Evolutionary conservation across 352 stramenopile species (phyloP), one percentile per base, ranked within the genome.

Genomic region (Phytophthora agathidicida): DNA sequence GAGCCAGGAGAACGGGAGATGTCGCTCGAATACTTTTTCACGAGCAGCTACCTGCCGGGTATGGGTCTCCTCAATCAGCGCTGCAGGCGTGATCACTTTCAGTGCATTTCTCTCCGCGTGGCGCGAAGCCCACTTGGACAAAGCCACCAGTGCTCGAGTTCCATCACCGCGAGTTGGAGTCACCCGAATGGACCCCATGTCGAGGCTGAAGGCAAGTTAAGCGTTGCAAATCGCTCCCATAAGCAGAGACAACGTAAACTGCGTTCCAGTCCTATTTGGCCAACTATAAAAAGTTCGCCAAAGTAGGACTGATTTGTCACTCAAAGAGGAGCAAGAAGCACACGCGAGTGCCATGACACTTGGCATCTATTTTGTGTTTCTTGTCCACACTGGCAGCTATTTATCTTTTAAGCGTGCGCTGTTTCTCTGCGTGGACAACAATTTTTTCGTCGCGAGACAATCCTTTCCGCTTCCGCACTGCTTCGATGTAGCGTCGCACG

Each of bases 381-480:
- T n/a, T n/a, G 43, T 38, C 17, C 42, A 37, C 42, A 10, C 11
- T 9, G n/a, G 45, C 16, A 28, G 14, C 17, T 16, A 6, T 33
- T 24, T 84, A 97, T 61, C 91, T 88, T 65, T 98, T 98, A 11
- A 98, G 77, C 23, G 94, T 99, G 51, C 94, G 80, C 69, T 98
- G 96, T 65, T 98, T 99, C 77, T 99, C 96, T 8, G 95, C 96
- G 56, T 96, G 91, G 7, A 98, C 80, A 16, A 99, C 95, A 63
- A 98, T 96, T 68, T 98, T 98, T 63, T 96, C 93, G 67, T 98
- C 93, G 3, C 95, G 88, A 20, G 94, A 73, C 33, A 99, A 67
- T 0, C 96, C 96, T 64, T 99, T 99, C 44, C 94, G 82, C 65
- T 97, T 96, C 33, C 96, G 89, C 26, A 98, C 88, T 7, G 86